Evolutionary conservation across 2,329 filamentous ascomycete species (phyloP), one percentile per base, ranked within the genome.

Genomic region (Aspergillus sp.): DNA sequence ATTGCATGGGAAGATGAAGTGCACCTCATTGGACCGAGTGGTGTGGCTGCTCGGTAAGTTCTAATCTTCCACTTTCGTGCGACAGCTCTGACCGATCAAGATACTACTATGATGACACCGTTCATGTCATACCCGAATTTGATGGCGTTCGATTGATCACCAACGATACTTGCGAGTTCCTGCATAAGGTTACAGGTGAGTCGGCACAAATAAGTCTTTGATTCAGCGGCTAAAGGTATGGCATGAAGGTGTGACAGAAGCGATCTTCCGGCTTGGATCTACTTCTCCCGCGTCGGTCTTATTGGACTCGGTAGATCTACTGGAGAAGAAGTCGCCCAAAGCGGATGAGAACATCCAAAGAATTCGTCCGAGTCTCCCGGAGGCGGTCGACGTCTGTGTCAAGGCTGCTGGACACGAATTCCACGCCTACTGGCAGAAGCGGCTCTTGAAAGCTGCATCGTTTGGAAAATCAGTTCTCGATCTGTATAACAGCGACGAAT

Each of bases 1-100:
- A 87, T 99, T 68, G 93, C 93, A 0, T 99, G 95, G 95, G 95
- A 98, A 71, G 95, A 99, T 71, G 95, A 99, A 75, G 89, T 99
- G 4, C 95, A 97, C 71, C 84, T 99, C 29, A 90, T 99, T 61
- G 95, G 94, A 0, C 92, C 92, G 0, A 90, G 88, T 42, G 91
- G 91, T 49, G 85, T 90, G 10, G 87, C 90, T 5, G 87, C 84
- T 31, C 87, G 84, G 75, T 84, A 74, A 65, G 72, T 60, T 14
- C n/a, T 7, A n/a, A 18, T 32, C 29, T 6, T 24, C 26, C 47
- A 24, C 5, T 55, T 16, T 16, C 11, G 31, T 6, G 47, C 45
- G 18, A 50, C 12, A 16, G 22, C 42, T 31, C 65, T 72, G 59
- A 75, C 24, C 10, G n/a, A 42, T 42, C 80, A 47, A 88, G 86